Base-by-base conservation (phyloP, 2,329 filamentous ascomycete genomes). In the Xylaria sp. region DNA sequence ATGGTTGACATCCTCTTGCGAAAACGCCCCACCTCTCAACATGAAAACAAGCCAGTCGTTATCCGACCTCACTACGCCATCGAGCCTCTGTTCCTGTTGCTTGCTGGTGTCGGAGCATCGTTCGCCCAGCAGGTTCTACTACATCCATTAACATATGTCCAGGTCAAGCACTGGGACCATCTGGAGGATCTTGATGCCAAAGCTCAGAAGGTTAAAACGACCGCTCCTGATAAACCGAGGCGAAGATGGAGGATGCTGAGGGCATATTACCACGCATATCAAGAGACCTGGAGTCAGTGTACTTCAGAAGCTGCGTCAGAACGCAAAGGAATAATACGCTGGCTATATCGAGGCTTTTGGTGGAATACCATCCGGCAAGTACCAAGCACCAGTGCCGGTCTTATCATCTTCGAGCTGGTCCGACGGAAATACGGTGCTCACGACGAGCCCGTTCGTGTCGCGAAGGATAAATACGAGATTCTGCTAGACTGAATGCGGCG, bases 351-450 rank as follows among this genome's bases (percentile, higher is more conserved):
- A 5, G 91, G 89, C 13, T 94, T 94, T 78, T 89, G 91, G 85
- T 88, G 88, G 86, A 90, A 87, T 63, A 92, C 92, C 0, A 86
- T 94, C 62, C 84, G 90, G 5, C 91, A 94, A 80, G 90, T 93
- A 1, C 92, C 92, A 0, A 92, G 91, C 77, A 94, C 92, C 1
- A 92, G 90, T 69, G 92, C 92, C 0, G 92, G 91, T 0, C 78
- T 94, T 68, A 92, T 94, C 73, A 92, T 93, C 23, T 94, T 94
- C 77, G 92, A 94, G 80, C 77, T 94, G 54, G 89, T 94, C 46
- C 83, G 92, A 66, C 84, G 91, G 44, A 93, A 92, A 80, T 94
- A 93, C 73, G 90, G 90, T 1, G 83, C 87, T 67, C 85, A 86
- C 1, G 84, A 84, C 20, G 90, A 91, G 59, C 86, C 86, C 74